Base-by-base conservation (phyloP, 768 basidiomycete species). In the Dentipellis fragilis region DNA sequence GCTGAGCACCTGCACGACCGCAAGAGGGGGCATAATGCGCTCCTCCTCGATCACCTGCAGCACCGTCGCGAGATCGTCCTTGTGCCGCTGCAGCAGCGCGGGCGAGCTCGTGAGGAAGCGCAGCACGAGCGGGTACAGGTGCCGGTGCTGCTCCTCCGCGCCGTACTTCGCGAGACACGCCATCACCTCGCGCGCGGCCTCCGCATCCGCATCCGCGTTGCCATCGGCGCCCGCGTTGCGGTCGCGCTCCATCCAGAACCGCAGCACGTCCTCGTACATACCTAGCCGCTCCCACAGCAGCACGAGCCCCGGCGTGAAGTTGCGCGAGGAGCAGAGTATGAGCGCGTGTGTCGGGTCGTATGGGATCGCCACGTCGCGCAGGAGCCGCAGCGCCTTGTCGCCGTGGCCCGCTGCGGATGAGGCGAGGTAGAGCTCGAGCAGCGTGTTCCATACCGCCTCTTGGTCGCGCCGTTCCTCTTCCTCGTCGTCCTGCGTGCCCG, bases 201-300 rank as follows among this genome's bases (percentile, higher is more conserved):
- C 62, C 0, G 64, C 38, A 8, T 63, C 70, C 1, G 78, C 76
- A 16, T 77, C 76, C 7, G 66, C 58, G 2, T 58, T 54, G 11
- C 70, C 76, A 38, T 73, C 62, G 14, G 52, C 48, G 21, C 42
- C 54, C 29, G 29, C 29, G n/a, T n/a, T n/a, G 17, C 61, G 59
- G 57, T 86, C 76, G 58, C 77, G 77, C 56, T 89, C 88, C 80
- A 95, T 94, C 86, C 87, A 93, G 72, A 90, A 96, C 21, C 93
- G 80, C 34, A 98, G 66, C 49, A 98, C 84, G 61, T 96, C 94
- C 63, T 97, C 95, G 67, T 92, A 90, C 95, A 96, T 94, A 7
- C 89, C 93, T 72, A 93, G 75, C 58, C 80, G 83, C 71, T 96
- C 96, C 90, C 93, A 98, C 2, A 98, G 75, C 4, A 89, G 71